Base-by-base conservation (phyloP, 345 rosid genomes). In the Rhizophora mangle region DNA sequence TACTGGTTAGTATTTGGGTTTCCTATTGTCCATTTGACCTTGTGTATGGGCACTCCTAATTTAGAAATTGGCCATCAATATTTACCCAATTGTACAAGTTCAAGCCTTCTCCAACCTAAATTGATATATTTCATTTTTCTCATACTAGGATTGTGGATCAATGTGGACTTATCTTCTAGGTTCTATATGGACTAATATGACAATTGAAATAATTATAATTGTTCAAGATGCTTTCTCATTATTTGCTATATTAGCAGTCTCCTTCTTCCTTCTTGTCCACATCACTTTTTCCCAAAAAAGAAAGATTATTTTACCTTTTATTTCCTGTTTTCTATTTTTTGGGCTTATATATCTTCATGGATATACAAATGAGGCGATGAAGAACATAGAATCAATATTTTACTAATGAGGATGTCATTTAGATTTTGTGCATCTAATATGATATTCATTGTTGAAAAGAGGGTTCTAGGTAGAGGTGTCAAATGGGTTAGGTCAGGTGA, bases 1-100 rank as follows among this genome's bases (percentile, higher is more conserved):
- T 31, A 32, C 58, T 30, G 46, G 53, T 70, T 31, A 27, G 37
- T 8, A 47, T 52, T 62, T 61, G 8, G 63, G 57, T 60, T 62
- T 56, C 60, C 55, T 67, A 24, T 8, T 67, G 32, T 26, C 16
- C 29, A 10, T 58, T 65, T 54, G 24, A 64, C 34, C 19, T 64
- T 15, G 53, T 47, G 18, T 59, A 15, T 32, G 37, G 51, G 11
- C 43, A 62, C 57, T 53, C 62, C 18, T n/a, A 30, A 52, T 24
- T 37, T 29, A 30, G 46, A 19, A 62, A 56, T 27, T 10, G 65
- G 52, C 30, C 56, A 0, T 8, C 53, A 46, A 62, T 20, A n/a
- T 1, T 34, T 31, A 19, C 9, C n/a, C 47, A 34, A 15, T 29
- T 53, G 1, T 3, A 10, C 22, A 24, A 49, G 22, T 51, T 27